Evolutionary conservation across 192 early-diverging fungal species (phyloP).

Genomic region (Cetraspora pellucida): DNA sequence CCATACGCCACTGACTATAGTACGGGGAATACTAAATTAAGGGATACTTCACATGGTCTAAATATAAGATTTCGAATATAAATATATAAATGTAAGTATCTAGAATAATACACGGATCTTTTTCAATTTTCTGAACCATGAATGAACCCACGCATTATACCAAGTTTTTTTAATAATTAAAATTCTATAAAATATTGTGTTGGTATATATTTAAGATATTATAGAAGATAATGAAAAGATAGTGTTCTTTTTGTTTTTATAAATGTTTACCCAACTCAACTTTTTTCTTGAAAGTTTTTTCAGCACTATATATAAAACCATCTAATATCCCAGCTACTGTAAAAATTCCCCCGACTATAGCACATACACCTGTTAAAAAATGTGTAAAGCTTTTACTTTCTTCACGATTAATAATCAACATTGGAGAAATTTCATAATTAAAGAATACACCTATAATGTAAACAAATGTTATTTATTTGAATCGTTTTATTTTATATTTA

Average conservation of each 20-base stretch:
- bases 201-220: background rate
- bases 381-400: constrained; percentile 79
- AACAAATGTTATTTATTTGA: background rate
- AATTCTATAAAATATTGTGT: no score
- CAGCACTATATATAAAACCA: constrained; percentile 83
- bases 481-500: background rate
- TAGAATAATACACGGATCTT: no score
- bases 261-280: constrained; percentile 80
- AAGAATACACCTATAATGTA: constrained; percentile 78
- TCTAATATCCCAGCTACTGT: constrained; percentile 95
- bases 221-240: background rate
- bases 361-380: constrained; percentile 88
- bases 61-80: no score
- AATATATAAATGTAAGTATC: no score
- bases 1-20: no score
- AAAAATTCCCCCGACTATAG: constrained; percentile 92
- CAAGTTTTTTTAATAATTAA: no score
- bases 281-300: constrained; percentile 75
- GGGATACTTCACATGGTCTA: no score
- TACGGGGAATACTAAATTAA: no score
- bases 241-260: constrained; percentile 32
- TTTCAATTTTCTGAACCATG: no score
- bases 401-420: constrained; percentile 89
- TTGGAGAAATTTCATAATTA: constrained; percentile 95
- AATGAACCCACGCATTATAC: no score